These are phyloP conservation scores for Climacium dendroides DNA, from an alignment of 225 moss, liverwort and hornwort genomes.

Conservation along the genomic window DNA sequence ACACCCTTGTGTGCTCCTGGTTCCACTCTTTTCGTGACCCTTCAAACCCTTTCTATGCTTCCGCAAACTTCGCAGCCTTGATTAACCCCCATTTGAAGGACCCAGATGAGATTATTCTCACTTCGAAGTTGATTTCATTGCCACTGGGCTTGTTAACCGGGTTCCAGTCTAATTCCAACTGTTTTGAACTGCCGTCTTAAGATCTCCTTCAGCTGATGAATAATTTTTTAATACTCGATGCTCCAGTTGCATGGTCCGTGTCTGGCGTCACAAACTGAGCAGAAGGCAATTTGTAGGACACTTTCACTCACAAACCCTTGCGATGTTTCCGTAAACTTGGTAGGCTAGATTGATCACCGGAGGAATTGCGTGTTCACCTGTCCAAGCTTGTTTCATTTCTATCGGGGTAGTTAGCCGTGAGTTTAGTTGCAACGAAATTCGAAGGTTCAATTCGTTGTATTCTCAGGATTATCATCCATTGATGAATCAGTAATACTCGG, in stretches of 20 bases:
- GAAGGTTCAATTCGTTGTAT: neutral
- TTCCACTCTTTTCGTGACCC: neutral
- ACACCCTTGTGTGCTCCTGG: neutral
- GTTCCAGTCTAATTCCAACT: neutral
- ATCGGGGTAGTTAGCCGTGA: neutral
- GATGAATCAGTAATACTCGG: too few relatives aligned
- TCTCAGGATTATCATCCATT: neutral
- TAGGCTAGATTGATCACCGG: neutral
- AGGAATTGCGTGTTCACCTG: neutral
- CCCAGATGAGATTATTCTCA: neutral
- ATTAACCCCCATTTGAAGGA: neutral
- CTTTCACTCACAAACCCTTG: neutral
- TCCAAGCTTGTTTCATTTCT: too few relatives aligned
- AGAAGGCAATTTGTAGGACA: neutral
- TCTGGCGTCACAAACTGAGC: neutral
- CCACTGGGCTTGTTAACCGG: neutral
- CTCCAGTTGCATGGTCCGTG: neutral
- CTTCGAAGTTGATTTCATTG: neutral
- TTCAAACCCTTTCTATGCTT: neutral
- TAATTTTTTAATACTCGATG: neutral
- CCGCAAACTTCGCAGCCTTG: neutral
- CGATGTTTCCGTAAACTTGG: neutral
- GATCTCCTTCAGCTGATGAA: neutral
- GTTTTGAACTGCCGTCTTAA: neutral
- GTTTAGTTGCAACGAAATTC: neutral